Evolutionary conservation across 1,284 basidiomycete species (phyloP).

Genomic region (Anthracocystis panici-leucophaei): DNA sequence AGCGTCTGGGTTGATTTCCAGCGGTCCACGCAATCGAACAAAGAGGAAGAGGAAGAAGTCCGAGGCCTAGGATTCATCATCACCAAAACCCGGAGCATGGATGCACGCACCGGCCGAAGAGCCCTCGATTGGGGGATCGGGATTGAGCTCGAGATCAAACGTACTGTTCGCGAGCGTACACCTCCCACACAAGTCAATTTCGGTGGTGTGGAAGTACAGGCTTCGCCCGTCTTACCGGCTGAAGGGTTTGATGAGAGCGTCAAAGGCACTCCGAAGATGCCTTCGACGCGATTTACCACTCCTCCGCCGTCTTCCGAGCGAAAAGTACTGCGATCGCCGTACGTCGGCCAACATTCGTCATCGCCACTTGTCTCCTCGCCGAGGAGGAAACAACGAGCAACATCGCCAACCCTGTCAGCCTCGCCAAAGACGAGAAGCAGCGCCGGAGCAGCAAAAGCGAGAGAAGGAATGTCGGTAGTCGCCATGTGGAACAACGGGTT

Average conservation of each 20-base stretch:
- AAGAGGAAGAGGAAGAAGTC: constrained; percentile 25
- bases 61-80: constrained; percentile 60
- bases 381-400: constrained; percentile 2
- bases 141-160: constrained; percentile 55
- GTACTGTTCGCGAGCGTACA: constrained; percentile 22
- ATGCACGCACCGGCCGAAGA: constrained; percentile 44
- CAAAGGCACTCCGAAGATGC: constrained; percentile 39
- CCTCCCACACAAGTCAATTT: constrained; percentile 49
- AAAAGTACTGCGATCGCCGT: not conserved
- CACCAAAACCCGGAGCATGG: constrained; percentile 43
- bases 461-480: constrained; percentile 59
- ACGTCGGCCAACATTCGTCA: not conserved
- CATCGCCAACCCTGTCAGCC: constrained; percentile 6
- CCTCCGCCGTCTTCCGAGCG: constrained; percentile 23
- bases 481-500: constrained; percentile 67
- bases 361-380: constrained; percentile 31
- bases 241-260: constrained; percentile 34
- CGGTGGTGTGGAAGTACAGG: constrained; percentile 31
- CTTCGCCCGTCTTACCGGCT: constrained; percentile 12
- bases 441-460: constrained; percentile 21
- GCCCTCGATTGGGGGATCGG: constrained; percentile 59
- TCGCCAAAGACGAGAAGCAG: constrained; percentile 28
- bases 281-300: constrained; percentile 13
- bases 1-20: constrained; percentile 59
- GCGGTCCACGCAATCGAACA: not conserved